Evolutionary conservation across 176 grass and related monocot genomes (phyloP).

Genomic region (Avena eriantha): DNA sequence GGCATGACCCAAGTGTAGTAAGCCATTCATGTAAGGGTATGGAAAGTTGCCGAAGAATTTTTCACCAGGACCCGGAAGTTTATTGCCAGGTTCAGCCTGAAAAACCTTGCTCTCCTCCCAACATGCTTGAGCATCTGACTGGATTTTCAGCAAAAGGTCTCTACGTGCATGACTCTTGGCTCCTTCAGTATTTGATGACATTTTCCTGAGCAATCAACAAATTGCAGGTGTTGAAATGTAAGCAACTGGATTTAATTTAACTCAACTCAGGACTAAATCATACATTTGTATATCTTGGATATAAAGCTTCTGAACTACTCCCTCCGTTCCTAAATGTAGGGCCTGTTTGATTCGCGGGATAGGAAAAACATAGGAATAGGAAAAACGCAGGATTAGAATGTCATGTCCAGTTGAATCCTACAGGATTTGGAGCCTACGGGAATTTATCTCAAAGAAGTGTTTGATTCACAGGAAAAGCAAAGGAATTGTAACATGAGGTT

Average conservation of each 20-base stretch:
- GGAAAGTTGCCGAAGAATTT: constrained; percentile 86
- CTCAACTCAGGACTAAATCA: neutral
- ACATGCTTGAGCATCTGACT: constrained; percentile 40
- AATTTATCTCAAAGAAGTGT: too few species aligned
- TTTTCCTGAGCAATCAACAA: constrained; percentile 42
- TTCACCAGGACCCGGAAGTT: constrained; percentile 45
- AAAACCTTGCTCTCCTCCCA: constrained; percentile 72
- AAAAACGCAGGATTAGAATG: too few species aligned
- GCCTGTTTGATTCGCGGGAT: too few species aligned
- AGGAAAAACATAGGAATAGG: too few species aligned
- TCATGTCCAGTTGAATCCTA: too few species aligned
- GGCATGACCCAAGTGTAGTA: constrained; percentile 73
- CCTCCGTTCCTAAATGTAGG: too few species aligned
- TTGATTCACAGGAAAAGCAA: too few species aligned
- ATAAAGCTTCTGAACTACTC: neutral
- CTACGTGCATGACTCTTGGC: constrained; percentile 55
- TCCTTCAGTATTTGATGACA: constrained; percentile 50
- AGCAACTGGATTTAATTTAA: neutral
- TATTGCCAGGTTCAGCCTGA: constrained; percentile 53
- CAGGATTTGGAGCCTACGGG: too few species aligned
- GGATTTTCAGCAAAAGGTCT: constrained; percentile 57
- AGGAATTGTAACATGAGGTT: too few species aligned
- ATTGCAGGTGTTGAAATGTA: constrained; percentile 24
- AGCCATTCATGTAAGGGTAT: constrained; percentile 87
- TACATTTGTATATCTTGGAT: neutral